Base-by-base conservation (phyloP, 108 stramenopile genomes). In the Fragilariopsis cylindrus region DNA sequence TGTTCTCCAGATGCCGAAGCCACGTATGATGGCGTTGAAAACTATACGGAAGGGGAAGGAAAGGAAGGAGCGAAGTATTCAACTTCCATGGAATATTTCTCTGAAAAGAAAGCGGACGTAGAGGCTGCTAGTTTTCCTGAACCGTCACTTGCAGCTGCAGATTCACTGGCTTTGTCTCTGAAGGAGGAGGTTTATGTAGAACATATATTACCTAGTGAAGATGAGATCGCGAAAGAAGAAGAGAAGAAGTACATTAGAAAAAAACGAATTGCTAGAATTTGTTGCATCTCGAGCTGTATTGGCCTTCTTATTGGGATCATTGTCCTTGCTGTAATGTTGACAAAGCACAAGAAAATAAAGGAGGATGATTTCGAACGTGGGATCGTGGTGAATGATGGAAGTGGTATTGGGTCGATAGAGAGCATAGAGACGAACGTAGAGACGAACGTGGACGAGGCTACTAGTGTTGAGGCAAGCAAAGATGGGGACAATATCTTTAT, bases 241-340 rank as follows among this genome's bases (percentile, higher is more conserved):
- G 21, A 60, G 6, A 40, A 12, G 58, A 40, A 12, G 58, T 12
- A 5, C 19, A 56, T 5, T 19, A 56, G 19, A 30, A 39, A 60
- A 60, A 60, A 60, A 60, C 4, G 30, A 4, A 40, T 60, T 11
- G 5, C 19, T 7, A 60, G 58, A 39, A 60, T 21, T 60, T 16
- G 21, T 60, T 60, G 4, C 9, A 5, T 6, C 5, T 60, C 6
- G 30, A 0, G 30, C 58, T 60, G 16, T 30, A 30, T 40, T 9
- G 21, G 5, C 21, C 19, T 60, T 60, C 21, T 60, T 7, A 40
- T 60, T 5, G 58, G 58, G 58, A 60, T 60, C 58, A 39, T 60
- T 41, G 58, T 30, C 11, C 58, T 60, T 40, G 0, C 58, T 21
- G 21, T 60, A 39, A 30, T 60, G 16, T 30, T 60, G 4, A 30